A percentile compares a stretch with the other conserved stretches of the same genome.
These are phyloP conservation scores for Dothideomycetes sp. DNA, from an alignment of 2,329 filamentous ascomycete species.

Conservation along the genomic window DNA sequence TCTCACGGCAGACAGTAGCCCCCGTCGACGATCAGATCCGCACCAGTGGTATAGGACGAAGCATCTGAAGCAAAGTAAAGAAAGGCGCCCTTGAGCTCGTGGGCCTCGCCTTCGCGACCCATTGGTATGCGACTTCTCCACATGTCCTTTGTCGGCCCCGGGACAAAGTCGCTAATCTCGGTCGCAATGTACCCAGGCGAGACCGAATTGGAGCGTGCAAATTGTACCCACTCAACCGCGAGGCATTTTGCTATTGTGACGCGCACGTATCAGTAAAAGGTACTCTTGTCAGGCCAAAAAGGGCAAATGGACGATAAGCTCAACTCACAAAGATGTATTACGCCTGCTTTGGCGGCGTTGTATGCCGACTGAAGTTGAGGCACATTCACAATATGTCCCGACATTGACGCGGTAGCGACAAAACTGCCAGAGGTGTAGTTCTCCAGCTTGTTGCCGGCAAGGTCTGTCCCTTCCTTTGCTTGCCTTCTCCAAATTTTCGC, in stretches of 20 bases:
- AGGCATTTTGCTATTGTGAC: conserved; percentile 55
- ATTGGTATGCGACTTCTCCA: conserved; percentile 68
- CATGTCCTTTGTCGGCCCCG: conserved; percentile 55
- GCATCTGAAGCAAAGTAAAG: conserved; percentile 74
- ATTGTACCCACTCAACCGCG: conserved; percentile 66
- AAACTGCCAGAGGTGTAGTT: conserved; percentile 29
- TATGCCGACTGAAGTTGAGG: conserved; percentile 59
- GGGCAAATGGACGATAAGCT: too few relatives aligned
- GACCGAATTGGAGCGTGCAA: conserved; percentile 61
- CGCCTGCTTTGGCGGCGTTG: conserved; percentile 22
- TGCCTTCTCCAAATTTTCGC: conserved; percentile 60
- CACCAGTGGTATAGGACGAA: conserved; percentile 67
- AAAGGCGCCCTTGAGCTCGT: conserved; percentile 74
- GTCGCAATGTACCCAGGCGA: conserved; percentile 66
- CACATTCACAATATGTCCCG: conserved; percentile 65
- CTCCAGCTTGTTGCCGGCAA: conserved; percentile 26
- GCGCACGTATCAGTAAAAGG: conserved; percentile 34
- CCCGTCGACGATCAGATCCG: conserved; percentile 52
- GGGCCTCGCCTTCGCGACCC: conserved; percentile 60
- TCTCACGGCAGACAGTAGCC: conserved; percentile 7
- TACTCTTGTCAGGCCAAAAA: not conserved
- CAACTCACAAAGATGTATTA: conserved; percentile 39
- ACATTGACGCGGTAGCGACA: conserved; percentile 70
- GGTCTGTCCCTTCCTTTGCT: conserved; percentile 53
- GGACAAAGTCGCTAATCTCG: conserved; percentile 57